phyloP scores from a whole-genome alignment of 352 stramenopile species.

The Phytophthora citricola region DNA sequence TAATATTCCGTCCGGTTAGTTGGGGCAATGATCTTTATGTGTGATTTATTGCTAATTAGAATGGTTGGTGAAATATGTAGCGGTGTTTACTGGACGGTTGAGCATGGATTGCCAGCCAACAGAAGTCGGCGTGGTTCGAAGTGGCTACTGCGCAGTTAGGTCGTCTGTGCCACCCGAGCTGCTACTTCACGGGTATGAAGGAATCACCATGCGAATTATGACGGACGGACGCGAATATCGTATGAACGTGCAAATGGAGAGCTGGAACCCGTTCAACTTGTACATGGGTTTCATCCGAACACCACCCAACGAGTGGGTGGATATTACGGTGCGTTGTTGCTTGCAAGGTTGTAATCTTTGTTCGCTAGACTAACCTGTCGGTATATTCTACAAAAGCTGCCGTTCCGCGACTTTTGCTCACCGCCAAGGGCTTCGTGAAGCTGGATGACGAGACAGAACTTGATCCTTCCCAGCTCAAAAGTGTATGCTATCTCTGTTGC shows the following conservation, averaged over 20 bases:
- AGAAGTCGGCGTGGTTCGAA: constrained; percentile 78
- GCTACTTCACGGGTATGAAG: constrained; percentile 84
- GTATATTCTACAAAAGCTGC: constrained; percentile 44
- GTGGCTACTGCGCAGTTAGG: constrained; percentile 86
- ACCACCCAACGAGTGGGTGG: constrained; percentile 83
- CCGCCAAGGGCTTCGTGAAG: constrained; percentile 85
- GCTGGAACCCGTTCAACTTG: constrained; percentile 89
- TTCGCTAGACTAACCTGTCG: not conserved
- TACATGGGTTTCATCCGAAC: constrained; percentile 90
- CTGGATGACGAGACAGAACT: constrained; percentile 78
- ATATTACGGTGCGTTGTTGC: constrained; percentile 62
- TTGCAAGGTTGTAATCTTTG: not conserved
- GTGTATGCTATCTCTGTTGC: constrained; percentile 40
- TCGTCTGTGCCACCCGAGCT: constrained; percentile 58
- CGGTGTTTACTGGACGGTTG: constrained; percentile 75
- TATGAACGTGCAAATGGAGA: constrained; percentile 87
- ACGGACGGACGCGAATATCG: constrained; percentile 87
- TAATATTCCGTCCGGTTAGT: constrained; percentile 52
- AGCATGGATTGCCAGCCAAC: constrained; percentile 82
- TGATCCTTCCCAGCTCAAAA: constrained; percentile 78
- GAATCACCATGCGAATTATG: constrained; percentile 87
- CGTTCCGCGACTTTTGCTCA: constrained; percentile 86
- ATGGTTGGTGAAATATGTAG: constrained; percentile 23
- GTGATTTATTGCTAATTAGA: constrained; percentile 5
- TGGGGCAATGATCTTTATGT: not conserved